Base-by-base conservation (phyloP, 129 eudicot genomes). In the Artemisia annua region DNA sequence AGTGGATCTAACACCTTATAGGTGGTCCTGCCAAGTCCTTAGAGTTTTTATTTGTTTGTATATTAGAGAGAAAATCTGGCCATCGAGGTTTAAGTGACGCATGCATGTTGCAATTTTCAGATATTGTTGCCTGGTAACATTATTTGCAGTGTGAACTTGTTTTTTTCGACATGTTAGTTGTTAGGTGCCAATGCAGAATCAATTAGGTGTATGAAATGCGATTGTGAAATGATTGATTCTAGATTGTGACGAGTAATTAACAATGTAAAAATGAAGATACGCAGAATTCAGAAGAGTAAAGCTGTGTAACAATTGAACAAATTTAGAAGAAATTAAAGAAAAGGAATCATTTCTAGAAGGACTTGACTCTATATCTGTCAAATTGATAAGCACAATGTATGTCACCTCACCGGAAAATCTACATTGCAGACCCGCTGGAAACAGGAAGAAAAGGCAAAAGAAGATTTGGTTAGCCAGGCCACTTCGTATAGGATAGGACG, bases 391-490 rank as follows among this genome's bases (percentile, higher is more conserved):
- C 30, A 56, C 30, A 56, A 56, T 77, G 73, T 49, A 67, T 72
- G 48, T 48, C 71, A 73, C 69, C 81, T 84, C 66, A 82, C 69
- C 51, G 60, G 70, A 46, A 18, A 17, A 54, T 43, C 67, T 84
- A 48, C 50, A 79, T 74, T 70, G 74, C 98, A 93, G 98, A 84
- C 82, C 60, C 86, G 89, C 75, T 86, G 85, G 88, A 84, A 86
- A 70, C 92, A 82, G 71, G 99, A 95, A 83, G 85, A 83, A 59
- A 86, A 74, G 70, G 83, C 89, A 14, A 95, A 83, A 75, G 90
- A 83, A 63, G 99, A 88, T 46, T 35, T 95, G 57, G 86, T 88
- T 13, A 68, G 80, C 52, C 90, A 91, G 69, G 88, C 90, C 69
- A 80, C 53, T 63, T 83, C 85, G 13, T 75, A 84, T 22, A 95